Evolutionary conservation across 306 rosid species (phyloP).

Genomic region (Trifolium dubium): DNA sequence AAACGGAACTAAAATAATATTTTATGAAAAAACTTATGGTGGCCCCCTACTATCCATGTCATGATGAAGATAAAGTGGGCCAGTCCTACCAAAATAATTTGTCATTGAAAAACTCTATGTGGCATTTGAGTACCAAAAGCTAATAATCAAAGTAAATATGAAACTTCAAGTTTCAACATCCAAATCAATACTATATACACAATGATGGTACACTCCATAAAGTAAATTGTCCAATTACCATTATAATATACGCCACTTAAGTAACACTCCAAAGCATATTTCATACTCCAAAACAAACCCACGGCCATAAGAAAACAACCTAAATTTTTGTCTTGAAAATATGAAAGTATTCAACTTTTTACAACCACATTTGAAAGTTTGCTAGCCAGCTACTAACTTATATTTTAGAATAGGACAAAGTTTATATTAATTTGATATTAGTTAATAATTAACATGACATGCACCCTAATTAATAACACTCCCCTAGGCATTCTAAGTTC

Average conservation of each 20-base stretch:
- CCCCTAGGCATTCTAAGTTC: conserved; percentile 55
- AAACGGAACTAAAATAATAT: no score
- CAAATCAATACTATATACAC: conserved; percentile 13
- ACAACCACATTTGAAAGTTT: conserved; percentile 30
- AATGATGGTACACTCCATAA: conserved; percentile 17
- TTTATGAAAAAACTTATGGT: conserved; percentile 36
- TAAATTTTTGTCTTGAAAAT: conserved; percentile 12
- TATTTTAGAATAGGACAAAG: conserved; percentile 25
- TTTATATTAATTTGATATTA: conserved; percentile 5
- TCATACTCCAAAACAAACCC: conserved; percentile 33
- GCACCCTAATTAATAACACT: conserved; percentile 47
- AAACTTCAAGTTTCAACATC: conserved; percentile 43
- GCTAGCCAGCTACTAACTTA: conserved; percentile 35
- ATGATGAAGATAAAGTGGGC: conserved; percentile 53
- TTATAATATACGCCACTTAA: conserved; percentile 32
- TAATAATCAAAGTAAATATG: conserved; percentile 32
- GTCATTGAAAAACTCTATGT: neutral
- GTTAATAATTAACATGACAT: conserved; percentile 36
- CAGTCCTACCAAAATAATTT: conserved; percentile 33
- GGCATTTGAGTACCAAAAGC: conserved; percentile 27
- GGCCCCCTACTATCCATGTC: conserved; percentile 52
- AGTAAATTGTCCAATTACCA: conserved; percentile 39
- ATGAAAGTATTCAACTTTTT: conserved; percentile 34
- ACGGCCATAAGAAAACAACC: conserved; percentile 39
- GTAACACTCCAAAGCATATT: conserved; percentile 43